A percentile compares a stretch with the other conserved stretches of the same genome.
Evolutionary conservation across 148 eudicot genomes (phyloP).

Genomic region (Polygonum maritimum): DNA sequence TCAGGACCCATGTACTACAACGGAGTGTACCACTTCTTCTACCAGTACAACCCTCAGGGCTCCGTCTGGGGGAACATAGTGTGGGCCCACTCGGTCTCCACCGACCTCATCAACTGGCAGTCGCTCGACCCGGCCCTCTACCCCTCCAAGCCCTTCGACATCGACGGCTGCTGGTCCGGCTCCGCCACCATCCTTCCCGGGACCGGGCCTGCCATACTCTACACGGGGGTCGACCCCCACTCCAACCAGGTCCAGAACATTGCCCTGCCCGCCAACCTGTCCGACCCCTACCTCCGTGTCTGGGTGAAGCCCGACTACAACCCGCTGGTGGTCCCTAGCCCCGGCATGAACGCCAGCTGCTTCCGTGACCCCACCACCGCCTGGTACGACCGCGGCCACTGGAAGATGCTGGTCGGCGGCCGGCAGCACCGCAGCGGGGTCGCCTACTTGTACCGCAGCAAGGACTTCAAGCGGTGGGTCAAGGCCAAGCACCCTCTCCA

Average conservation of each 20-base stretch:
- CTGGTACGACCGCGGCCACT: conserved; percentile 26
- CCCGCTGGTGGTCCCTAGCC: conserved; percentile 19
- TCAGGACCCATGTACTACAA: conserved; percentile 45
- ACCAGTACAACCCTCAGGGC: conserved; percentile 43
- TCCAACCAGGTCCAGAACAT: conserved; percentile 36
- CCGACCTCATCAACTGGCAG: conserved; percentile 41
- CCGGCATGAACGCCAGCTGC: conserved; percentile 19
- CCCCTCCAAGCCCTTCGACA: conserved; percentile 32
- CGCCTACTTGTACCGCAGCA: conserved; percentile 28
- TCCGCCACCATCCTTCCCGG: conserved; percentile 41
- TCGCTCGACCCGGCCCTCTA: conserved; percentile 33
- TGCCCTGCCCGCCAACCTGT: conserved; percentile 32
- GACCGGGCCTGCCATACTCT: conserved; percentile 24
- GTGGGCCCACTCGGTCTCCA: conserved; percentile 50
- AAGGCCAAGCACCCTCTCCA: conserved; percentile 30
- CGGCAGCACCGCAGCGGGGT: conserved; percentile 31
- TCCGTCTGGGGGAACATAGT: conserved; percentile 52
- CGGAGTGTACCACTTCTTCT: conserved; percentile 47
- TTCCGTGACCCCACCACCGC: conserved; percentile 52
- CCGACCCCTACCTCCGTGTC: conserved; percentile 30
- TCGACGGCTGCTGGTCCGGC: conserved; percentile 44
- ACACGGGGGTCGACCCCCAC: conserved; percentile 29
- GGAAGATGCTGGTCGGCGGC: conserved; percentile 28
- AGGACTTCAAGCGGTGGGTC: conserved; percentile 34
- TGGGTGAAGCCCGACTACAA: conserved; percentile 37